Conservation (phyloP, 148 eudicot genomes). For the Camellia japonica region DNA sequence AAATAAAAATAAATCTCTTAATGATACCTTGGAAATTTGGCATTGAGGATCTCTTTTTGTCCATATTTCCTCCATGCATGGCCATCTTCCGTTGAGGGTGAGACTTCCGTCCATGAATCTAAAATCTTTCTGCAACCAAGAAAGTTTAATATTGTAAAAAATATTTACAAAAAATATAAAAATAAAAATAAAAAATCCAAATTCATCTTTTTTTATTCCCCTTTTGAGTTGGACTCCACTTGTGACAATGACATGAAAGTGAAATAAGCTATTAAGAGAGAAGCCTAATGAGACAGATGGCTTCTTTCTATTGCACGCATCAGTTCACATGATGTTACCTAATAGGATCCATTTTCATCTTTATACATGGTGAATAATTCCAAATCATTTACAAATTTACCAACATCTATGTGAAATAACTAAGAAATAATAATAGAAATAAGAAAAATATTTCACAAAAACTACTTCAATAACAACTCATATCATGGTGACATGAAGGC, state of each 20-base stretch:
- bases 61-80: slow-evolving; percentile 57
- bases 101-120: slow-evolving; percentile 19
- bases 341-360: too few relatives aligned
- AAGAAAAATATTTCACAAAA: too few relatives aligned
- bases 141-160: neutral
- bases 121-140: slow-evolving; percentile 24
- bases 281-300: neutral
- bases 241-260: neutral
- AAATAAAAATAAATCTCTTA: too few relatives aligned
- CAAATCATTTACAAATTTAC: too few relatives aligned
- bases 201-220: neutral
- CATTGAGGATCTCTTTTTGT: slow-evolving; percentile 38
- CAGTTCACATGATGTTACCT: neutral
- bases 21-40: slow-evolving; percentile 42
- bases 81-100: slow-evolving; percentile 33
- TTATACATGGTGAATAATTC: too few relatives aligned
- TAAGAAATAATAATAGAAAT: too few relatives aligned
- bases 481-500: too few relatives aligned
- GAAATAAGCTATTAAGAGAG: too few relatives aligned
- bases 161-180: too few relatives aligned
- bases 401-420: too few relatives aligned
- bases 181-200: neutral
- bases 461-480: too few relatives aligned
- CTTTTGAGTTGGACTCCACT: neutral
- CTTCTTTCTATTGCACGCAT: neutral